phyloP scores from a whole-genome alignment of 768 basidiomycete species.

The Collybia nuda region DNA sequence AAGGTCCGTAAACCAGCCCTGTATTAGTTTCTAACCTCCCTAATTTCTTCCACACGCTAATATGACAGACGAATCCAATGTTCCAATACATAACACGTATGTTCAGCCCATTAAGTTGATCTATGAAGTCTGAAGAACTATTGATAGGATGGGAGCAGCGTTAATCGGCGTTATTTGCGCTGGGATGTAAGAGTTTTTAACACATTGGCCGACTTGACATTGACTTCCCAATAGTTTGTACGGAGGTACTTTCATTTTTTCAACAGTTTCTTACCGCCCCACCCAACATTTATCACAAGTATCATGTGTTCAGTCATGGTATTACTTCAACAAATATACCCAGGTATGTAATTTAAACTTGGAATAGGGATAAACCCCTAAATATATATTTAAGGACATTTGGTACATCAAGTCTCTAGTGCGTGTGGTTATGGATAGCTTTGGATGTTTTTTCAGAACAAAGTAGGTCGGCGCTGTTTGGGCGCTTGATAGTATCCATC shows the following conservation, averaged over 20 bases:
- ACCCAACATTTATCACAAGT: slow-evolving; percentile 29
- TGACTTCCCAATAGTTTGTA: slow-evolving; percentile 35
- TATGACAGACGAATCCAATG: slow-evolving; percentile 16
- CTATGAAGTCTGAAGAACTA: background rate
- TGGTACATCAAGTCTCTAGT: slow-evolving; percentile 55
- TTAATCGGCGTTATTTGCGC: slow-evolving; percentile 50
- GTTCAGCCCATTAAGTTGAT: slow-evolving; percentile 10
- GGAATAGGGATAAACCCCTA: background rate
- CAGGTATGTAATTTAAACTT: slow-evolving; percentile 23
- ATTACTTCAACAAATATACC: slow-evolving; percentile 49
- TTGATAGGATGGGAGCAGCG: slow-evolving; percentile 47
- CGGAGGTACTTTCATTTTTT: slow-evolving; percentile 37
- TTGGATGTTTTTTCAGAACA: background rate
- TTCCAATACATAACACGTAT: slow-evolving; percentile 36
- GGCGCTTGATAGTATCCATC: slow-evolving; percentile 51
- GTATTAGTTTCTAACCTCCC: too few species aligned
- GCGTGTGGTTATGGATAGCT: slow-evolving; percentile 8
- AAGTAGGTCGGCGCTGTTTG: slow-evolving; percentile 45
- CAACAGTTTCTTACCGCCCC: background rate
- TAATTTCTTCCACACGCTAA: background rate
- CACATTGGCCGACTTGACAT: background rate
- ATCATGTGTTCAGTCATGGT: slow-evolving; percentile 56
- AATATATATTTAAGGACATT: slow-evolving; percentile 30
- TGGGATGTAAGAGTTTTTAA: slow-evolving; percentile 45
- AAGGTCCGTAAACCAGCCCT: too few species aligned